A percentile compares a stretch with the other conserved stretches of the same genome.
These are phyloP conservation scores for Pyrenopolyporus hunteri DNA, from an alignment of 495 filamentous ascomycete species.

Conservation along the genomic window DNA sequence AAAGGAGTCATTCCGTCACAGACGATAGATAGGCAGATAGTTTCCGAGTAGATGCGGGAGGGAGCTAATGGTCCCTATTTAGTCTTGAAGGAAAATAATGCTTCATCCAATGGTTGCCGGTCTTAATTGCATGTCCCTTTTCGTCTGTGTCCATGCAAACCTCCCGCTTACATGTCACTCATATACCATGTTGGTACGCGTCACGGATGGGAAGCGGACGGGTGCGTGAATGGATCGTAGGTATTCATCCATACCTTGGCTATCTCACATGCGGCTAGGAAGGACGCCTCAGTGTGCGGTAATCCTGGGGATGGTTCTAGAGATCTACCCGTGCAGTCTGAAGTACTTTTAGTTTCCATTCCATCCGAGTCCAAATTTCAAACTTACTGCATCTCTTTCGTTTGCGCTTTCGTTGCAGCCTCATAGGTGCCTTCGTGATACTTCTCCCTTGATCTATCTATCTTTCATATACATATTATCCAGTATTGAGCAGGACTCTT, in stretches of 20 bases:
- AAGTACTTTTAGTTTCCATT: slow-evolving; percentile 8
- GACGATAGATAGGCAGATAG: slow-evolving; percentile 4
- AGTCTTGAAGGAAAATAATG: slow-evolving; percentile 1
- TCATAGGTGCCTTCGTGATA: not conserved
- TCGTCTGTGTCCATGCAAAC: slow-evolving; percentile 12
- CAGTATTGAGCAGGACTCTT: too few relatives aligned
- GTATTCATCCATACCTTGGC: too few relatives aligned
- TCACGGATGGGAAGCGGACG: not conserved
- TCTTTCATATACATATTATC: too few relatives aligned
- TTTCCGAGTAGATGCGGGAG: not conserved
- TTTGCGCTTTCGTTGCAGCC: not conserved
- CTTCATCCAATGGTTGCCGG: slow-evolving; percentile 12
- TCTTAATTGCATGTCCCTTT: slow-evolving; percentile 1
- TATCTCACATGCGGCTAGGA: too few relatives aligned
- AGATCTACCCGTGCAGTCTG: slow-evolving; percentile 1
- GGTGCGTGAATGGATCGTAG: not conserved
- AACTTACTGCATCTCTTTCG: not conserved
- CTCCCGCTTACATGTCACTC: not conserved
- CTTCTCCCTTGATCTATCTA: too few relatives aligned
- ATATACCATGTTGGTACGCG: slow-evolving; percentile 7
- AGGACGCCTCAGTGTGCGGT: too few relatives aligned
- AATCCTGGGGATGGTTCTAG: not conserved
- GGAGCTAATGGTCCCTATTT: not conserved
- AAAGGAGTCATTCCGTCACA: not conserved
- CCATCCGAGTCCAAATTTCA: not conserved